phyloP scores from a whole-genome alignment of 768 basidiomycete genomes.

The Podaxis pistillaris region DNA sequence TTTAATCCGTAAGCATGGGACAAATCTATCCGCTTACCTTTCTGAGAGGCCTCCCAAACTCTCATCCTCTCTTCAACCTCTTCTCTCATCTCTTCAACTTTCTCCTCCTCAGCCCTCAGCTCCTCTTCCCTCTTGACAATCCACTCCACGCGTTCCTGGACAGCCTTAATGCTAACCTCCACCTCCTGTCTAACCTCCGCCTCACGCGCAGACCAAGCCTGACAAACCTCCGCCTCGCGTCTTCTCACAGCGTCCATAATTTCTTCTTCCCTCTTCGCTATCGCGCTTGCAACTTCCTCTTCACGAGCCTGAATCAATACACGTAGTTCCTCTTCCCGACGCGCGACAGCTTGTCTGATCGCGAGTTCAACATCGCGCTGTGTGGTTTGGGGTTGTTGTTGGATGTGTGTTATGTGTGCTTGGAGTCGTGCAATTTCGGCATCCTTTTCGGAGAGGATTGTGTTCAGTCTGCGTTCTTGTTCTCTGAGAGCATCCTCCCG shows the following conservation, averaged over 20 bases:
- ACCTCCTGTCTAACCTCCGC: slow-evolving; percentile 50
- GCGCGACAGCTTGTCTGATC: slow-evolving; percentile 55
- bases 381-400: slow-evolving; percentile 26
- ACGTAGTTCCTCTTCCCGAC: slow-evolving; percentile 69
- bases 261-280: slow-evolving; percentile 67
- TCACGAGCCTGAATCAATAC: slow-evolving; percentile 64
- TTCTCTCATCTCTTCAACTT: slow-evolving; percentile 42
- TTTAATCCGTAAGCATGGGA: not conserved
- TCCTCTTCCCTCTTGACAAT: slow-evolving; percentile 52
- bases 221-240: slow-evolving; percentile 61
- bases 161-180: slow-evolving; percentile 42
- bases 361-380: slow-evolving; percentile 41
- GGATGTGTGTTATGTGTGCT: slow-evolving; percentile 40
- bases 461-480: slow-evolving; percentile 49
- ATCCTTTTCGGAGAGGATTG: slow-evolving; percentile 56
- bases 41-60: slow-evolving; percentile 35
- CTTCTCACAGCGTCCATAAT: slow-evolving; percentile 65
- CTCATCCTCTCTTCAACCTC: slow-evolving; percentile 52
- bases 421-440: slow-evolving; percentile 53
- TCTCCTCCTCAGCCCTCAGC: slow-evolving; percentile 47
- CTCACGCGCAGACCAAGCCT: slow-evolving; percentile 57
- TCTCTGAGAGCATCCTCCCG: slow-evolving; percentile 57
- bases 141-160: slow-evolving; percentile 51
- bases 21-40: slow-evolving; percentile 1
- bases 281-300: slow-evolving; percentile 64